A percentile compares a stretch with the other conserved stretches of the same genome.
Conservation (phyloP, 495 filamentous ascomycete genomes). For the Letharia columbiana region DNA sequence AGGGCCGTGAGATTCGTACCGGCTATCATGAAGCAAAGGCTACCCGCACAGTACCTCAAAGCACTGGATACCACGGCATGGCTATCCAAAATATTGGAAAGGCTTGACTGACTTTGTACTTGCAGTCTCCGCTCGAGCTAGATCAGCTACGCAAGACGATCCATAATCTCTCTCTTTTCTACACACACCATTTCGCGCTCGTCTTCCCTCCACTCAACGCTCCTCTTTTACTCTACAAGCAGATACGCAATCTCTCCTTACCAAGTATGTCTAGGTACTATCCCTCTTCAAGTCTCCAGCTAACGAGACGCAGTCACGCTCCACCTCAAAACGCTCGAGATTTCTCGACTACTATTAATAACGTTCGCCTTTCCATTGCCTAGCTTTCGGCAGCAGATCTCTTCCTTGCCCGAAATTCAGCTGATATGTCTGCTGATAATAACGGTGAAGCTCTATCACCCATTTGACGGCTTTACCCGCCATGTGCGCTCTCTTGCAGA, state of each 20-base stretch:
- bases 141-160: conserved; percentile 57
- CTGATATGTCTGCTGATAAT: conserved; percentile 66
- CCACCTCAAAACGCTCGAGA: conserved; percentile 50
- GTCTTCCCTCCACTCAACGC: conserved; percentile 63
- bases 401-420: conserved; percentile 61
- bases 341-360: conserved; percentile 49
- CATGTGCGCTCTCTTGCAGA: conserved; percentile 49
- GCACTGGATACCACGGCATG: conserved; percentile 50
- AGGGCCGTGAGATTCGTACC: conserved; percentile 46
- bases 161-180: conserved; percentile 51
- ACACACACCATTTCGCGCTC: conserved; percentile 58
- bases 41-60: conserved; percentile 51
- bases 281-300: background rate
- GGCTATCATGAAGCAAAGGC: conserved; percentile 52
- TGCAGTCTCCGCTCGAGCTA: conserved; percentile 31
- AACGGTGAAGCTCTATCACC: conserved; percentile 67
- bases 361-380: conserved; percentile 47
- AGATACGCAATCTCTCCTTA: conserved; percentile 64
- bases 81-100: conserved; percentile 25
- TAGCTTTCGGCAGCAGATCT: conserved; percentile 27
- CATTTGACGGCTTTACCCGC: conserved; percentile 47
- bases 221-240: conserved; percentile 56
- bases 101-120: background rate
- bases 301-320: conserved; percentile 53
- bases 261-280: conserved; percentile 49